phyloP scores from a whole-genome alignment of 2,329 filamentous ascomycete genomes.

The Epicoccum sorghinum region DNA sequence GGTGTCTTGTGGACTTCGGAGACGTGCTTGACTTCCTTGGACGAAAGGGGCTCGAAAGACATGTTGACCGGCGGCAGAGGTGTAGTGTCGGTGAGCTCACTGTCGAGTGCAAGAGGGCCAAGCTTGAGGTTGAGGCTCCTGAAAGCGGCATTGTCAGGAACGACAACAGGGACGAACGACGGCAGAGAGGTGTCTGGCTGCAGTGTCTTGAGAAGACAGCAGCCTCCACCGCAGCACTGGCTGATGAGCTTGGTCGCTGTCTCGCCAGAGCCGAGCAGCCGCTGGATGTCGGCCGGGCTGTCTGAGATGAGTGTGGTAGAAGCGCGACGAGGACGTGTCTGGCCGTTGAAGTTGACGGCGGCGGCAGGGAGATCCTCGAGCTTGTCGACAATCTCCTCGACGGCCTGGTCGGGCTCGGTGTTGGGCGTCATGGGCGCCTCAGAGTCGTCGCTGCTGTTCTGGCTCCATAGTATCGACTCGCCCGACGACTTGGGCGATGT shows the following conservation, averaged over 20 bases:
- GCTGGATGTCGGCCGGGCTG: constrained; percentile 63
- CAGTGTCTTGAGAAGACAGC: constrained; percentile 65
- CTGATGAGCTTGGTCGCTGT: constrained; percentile 65
- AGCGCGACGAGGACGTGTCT: constrained; percentile 61
- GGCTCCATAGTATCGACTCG: constrained; percentile 50
- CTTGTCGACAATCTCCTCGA: constrained; percentile 53
- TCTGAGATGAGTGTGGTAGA: constrained; percentile 71
- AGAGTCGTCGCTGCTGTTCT: constrained; percentile 51
- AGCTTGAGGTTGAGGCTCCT: constrained; percentile 78
- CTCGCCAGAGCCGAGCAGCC: constrained; percentile 62
- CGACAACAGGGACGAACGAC: constrained; percentile 54
- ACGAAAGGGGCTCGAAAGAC: constrained; percentile 66
- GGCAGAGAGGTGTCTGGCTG: constrained; percentile 54
- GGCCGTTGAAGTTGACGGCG: constrained; percentile 43
- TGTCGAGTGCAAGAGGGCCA: constrained; percentile 72
- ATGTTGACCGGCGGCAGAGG: constrained; percentile 78
- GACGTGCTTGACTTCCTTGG: constrained; percentile 50
- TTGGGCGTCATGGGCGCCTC: constrained; percentile 52
- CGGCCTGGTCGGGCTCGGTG: constrained; percentile 50
- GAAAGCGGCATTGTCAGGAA: constrained; percentile 85
- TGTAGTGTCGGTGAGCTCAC: constrained; percentile 71
- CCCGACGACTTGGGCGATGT: constrained; percentile 49
- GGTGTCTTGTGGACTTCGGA: constrained; percentile 66
- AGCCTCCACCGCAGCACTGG: constrained; percentile 69
- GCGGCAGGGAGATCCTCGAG: constrained; percentile 47